phyloP scores from a whole-genome alignment of 176 grass and related monocot genomes.

The Ensete glaucum region DNA sequence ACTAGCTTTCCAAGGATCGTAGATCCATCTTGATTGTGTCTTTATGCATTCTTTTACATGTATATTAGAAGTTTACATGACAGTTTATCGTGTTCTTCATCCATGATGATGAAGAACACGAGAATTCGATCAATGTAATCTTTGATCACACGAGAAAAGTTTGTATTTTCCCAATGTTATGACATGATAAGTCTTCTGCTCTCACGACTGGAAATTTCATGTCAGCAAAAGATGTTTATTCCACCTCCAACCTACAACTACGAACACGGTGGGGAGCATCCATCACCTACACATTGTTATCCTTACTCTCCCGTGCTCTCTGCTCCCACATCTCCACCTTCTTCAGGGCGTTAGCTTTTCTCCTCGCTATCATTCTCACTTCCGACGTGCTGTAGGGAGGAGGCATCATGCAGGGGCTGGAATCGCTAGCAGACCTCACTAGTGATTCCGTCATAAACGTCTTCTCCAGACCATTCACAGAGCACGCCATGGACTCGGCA shows the following conservation, averaged over 20 bases:
- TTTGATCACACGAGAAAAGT: no score
- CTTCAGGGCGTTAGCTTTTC: conserved; percentile 53
- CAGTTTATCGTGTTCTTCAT: no score
- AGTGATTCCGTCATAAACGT: conserved; percentile 72
- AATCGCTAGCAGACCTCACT: conserved; percentile 30
- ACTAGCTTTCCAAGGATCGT: no score
- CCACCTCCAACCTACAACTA: not conserved
- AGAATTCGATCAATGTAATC: no score
- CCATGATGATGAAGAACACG: no score
- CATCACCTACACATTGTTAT: not conserved
- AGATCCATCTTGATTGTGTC: no score
- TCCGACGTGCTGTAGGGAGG: conserved; percentile 47
- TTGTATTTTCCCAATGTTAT: no score
- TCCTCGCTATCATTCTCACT: conserved; percentile 27
- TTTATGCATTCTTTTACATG: no score
- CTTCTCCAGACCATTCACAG: conserved; percentile 32
- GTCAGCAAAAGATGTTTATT: not conserved
- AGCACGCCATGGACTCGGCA: conserved; percentile 66
- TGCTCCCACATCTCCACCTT: conserved; percentile 62
- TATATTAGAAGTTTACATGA: no score
- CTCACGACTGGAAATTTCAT: no score
- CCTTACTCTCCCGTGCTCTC: not conserved
- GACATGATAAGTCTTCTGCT: no score
- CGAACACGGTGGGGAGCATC: not conserved
- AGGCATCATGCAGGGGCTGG: conserved; percentile 44